phyloP scores from a whole-genome alignment of 208 protist species.

The Acanthamoeba royreba region DNA sequence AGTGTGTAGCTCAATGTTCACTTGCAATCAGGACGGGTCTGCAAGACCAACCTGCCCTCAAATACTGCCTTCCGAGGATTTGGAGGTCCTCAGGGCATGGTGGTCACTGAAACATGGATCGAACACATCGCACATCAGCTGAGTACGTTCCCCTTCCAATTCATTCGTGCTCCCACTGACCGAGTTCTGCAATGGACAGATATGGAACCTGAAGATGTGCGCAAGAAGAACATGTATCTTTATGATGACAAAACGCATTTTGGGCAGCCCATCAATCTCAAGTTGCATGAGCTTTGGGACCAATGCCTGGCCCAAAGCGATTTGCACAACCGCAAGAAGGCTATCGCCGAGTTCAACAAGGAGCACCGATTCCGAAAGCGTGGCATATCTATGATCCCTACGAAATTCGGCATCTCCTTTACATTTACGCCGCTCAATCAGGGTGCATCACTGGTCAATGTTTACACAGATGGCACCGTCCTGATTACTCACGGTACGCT shows the following conservation, averaged over 20 bases:
- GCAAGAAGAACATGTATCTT: conserved; percentile 78
- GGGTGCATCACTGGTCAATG: conserved; percentile 71
- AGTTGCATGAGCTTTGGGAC: conserved; percentile 65
- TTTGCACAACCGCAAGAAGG: not conserved
- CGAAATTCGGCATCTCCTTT: conserved; percentile 88
- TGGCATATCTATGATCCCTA: conserved; percentile 81
- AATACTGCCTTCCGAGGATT: conserved; percentile 91
- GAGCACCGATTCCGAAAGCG: conserved; percentile 82
- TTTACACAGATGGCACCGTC: conserved; percentile 79
- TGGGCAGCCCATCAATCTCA: conserved; percentile 54
- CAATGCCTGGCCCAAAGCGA: not conserved
- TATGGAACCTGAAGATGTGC: conserved; percentile 40
- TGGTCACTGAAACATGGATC: conserved; percentile 76
- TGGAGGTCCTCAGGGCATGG: conserved; percentile 84
- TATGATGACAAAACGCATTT: conserved; percentile 73
- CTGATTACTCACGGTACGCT: conserved; percentile 76
- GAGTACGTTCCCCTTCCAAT: not conserved
- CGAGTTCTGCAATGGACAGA: not conserved
- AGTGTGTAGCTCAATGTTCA: not conserved
- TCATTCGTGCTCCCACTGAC: not conserved
- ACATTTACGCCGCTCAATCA: conserved; percentile 81
- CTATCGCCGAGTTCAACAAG: conserved; percentile 80
- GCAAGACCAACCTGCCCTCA: conserved; percentile 81
- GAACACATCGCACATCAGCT: conserved; percentile 74
- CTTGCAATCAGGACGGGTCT: conserved; percentile 60